Conservation (phyloP, 345 rosid species). For the Gossypium stocksii region DNA sequence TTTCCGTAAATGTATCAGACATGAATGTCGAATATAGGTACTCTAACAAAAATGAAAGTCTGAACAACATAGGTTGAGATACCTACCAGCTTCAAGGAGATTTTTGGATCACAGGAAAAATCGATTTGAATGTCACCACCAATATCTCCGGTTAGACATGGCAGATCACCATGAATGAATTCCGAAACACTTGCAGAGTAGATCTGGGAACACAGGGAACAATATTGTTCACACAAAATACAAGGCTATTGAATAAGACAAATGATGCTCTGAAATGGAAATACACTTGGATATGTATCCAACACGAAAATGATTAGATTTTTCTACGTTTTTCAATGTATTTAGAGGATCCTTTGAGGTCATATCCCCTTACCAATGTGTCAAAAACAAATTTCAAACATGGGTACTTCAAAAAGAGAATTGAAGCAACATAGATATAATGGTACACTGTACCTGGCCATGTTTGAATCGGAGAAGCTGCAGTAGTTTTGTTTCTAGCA, state of each 20-base stretch:
- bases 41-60: not conserved
- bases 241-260: constrained; percentile 18
- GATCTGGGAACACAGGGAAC: constrained; percentile 40
- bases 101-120: constrained; percentile 86
- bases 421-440: not conserved
- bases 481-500: constrained; percentile 76
- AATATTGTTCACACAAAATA: not conserved
- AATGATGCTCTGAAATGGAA: not conserved
- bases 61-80: not conserved
- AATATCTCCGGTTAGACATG: constrained; percentile 74
- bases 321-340: not conserved
- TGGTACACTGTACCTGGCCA: constrained; percentile 59
- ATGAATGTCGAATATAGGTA: not conserved
- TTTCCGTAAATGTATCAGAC: not conserved
- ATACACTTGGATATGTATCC: not conserved
- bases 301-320: not conserved
- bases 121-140: constrained; percentile 73
- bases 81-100: constrained; percentile 69
- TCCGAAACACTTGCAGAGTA: constrained; percentile 81
- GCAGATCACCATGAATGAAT: constrained; percentile 75
- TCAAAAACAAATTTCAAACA: not conserved
- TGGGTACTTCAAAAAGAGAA: not conserved
- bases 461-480: constrained; percentile 89
- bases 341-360: not conserved
- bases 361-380: not conserved